Conservation (phyloP, 306 rosid species). For the Carpinus fangiana region DNA sequence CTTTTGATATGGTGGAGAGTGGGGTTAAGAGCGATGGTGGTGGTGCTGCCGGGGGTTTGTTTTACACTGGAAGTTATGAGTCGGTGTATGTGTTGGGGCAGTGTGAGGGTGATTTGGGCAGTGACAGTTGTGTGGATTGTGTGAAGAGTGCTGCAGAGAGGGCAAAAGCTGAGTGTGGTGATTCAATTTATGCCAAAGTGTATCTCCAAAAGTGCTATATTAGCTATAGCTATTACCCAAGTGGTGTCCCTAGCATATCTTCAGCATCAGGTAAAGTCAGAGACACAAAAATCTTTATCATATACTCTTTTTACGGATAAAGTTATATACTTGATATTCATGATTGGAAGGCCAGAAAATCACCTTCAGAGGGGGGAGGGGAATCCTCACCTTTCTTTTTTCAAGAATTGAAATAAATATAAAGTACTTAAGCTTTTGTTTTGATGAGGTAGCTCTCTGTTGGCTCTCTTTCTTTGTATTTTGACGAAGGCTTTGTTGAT, state of each 20-base stretch:
- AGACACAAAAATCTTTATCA: not conserved
- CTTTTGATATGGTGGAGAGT: slow-evolving; percentile 63
- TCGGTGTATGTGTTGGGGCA: slow-evolving; percentile 80
- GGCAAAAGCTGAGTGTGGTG: slow-evolving; percentile 49
- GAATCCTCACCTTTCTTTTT: too few relatives aligned
- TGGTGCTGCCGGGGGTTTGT: slow-evolving; percentile 41
- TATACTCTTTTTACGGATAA: too few relatives aligned
- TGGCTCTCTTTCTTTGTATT: too few relatives aligned
- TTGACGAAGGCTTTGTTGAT: too few relatives aligned
- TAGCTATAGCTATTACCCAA: slow-evolving; percentile 78
- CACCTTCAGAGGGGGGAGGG: too few relatives aligned
- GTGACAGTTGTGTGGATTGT: slow-evolving; percentile 67
- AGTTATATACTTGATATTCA: not conserved
- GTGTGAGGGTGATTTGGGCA: slow-evolving; percentile 74
- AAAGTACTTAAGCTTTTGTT: too few relatives aligned
- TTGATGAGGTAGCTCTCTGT: too few relatives aligned
- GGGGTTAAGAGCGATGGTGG: slow-evolving; percentile 44
- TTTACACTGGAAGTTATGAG: slow-evolving; percentile 69
- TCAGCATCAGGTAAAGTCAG: slow-evolving; percentile 57
- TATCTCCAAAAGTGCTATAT: slow-evolving; percentile 73
- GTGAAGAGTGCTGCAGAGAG: slow-evolving; percentile 59
- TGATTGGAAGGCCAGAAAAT: not conserved
- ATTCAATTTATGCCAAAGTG: slow-evolving; percentile 68
- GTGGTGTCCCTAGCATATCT: slow-evolving; percentile 53
- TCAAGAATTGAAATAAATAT: too few relatives aligned